These are phyloP conservation scores for Penicillium sp. DNA, from an alignment of 2,329 filamentous ascomycete genomes.

Conservation along the genomic window DNA sequence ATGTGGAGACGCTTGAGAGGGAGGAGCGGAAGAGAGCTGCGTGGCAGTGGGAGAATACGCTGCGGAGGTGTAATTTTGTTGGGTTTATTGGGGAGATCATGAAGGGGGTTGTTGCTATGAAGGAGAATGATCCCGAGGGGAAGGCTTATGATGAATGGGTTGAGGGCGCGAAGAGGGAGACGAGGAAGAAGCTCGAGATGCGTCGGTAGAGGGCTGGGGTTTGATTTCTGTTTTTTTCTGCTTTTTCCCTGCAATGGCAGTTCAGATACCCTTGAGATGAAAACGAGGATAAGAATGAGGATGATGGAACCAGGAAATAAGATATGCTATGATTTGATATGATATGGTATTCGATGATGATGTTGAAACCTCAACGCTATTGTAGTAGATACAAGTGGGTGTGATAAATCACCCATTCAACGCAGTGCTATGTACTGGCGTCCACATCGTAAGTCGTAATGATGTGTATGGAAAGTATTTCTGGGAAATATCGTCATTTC, in stretches of 20 bases:
- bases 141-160: slow-evolving; percentile 75
- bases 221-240: neutral
- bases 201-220: slow-evolving; percentile 16
- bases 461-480: slow-evolving; percentile 5
- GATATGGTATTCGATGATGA: slow-evolving; percentile 11
- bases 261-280: slow-evolving; percentile 19
- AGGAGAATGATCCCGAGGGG: slow-evolving; percentile 59
- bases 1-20: slow-evolving; percentile 70
- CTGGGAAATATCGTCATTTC: neutral
- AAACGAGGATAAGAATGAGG: neutral
- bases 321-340: neutral
- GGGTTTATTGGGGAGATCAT: slow-evolving; percentile 89
- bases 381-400: slow-evolving; percentile 9
- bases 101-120: slow-evolving; percentile 76
- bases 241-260: slow-evolving; percentile 5
- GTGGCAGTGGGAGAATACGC: slow-evolving; percentile 94
- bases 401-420: slow-evolving; percentile 9
- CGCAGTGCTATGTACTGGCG: slow-evolving; percentile 18
- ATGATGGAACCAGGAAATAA: slow-evolving; percentile 1
- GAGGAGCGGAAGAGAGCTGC: slow-evolving; percentile 81
- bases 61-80: slow-evolving; percentile 92
- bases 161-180: slow-evolving; percentile 59
- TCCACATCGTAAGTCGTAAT: slow-evolving; percentile 16
- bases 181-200: slow-evolving; percentile 41
- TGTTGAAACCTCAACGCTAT: slow-evolving; percentile 12